Evolutionary conservation across 345 rosid genomes (phyloP), one percentile per base, ranked within the genome.

Genomic region (Citrus trifoliata): DNA sequence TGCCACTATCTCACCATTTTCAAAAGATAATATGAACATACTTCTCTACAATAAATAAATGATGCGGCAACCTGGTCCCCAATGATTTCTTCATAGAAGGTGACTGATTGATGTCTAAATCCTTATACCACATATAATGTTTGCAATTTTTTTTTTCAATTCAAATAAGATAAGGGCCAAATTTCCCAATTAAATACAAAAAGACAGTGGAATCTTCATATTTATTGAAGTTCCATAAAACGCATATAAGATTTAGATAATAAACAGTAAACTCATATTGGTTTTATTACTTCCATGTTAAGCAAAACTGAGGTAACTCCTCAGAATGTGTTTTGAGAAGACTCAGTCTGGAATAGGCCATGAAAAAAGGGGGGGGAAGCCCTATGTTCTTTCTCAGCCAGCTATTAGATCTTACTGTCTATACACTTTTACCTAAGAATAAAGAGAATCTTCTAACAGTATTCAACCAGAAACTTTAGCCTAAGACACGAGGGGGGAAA

Each of bases 401-500:
- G 19, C 13, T 22, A 59, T 38, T 35, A 59, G 55, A 74, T 62
- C 27, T 19, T n/a, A 58, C 14, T 6, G 65, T 59, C 38, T 61
- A 19, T 21, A 33, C 58, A 24, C 22, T 65, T 65, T 33, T 62
- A 62, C 53, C 60, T 33, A 56, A 28, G 21, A 72, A 21, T 25
- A 71, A 71, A 21, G 40, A 71, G 62, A 53, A 72, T 55, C 64
- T 64, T 72, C 40, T n/a, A 2, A 38, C 46, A 35, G 61, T 70
- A 10, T 51, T 70, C 60, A 18, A 51, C 16, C 38, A 51, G 37
- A 38, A 28, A 70, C 25, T 56, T 19, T 22, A 65, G n/a, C 40
- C 40, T 18, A 2, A 6, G 37, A 2, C 0, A 0, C 0, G 53
- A 0, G 0, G 19, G 55, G 12, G 13, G 16, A 0, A 10, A 12